Evolutionary conservation across 345 rosid genomes (phyloP).

Genomic region (Eucalyptus guilfoylei): DNA sequence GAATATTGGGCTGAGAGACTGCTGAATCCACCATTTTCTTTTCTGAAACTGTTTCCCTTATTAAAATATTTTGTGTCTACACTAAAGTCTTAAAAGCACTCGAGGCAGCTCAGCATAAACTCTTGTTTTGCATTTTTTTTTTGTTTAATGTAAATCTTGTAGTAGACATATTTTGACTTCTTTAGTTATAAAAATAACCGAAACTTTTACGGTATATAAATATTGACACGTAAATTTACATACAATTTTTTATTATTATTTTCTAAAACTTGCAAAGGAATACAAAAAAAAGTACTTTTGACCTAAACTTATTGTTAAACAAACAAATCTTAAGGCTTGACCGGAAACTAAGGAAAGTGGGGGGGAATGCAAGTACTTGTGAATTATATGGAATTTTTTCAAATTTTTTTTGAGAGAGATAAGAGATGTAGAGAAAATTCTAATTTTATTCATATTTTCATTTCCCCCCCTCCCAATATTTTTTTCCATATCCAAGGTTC

Average conservation of each 20-base stretch:
- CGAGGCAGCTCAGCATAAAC: background rate
- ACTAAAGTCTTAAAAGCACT: background rate
- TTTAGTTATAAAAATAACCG: background rate
- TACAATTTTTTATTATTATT: background rate
- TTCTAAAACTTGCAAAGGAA: background rate
- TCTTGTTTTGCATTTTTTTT: background rate
- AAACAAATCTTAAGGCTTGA: background rate
- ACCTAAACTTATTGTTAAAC: background rate
- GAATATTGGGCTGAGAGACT: constrained; percentile 58
- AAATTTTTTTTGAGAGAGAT: background rate
- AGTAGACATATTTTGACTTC: background rate
- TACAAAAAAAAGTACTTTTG: background rate
- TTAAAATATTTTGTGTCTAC: background rate
- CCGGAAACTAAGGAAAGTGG: background rate
- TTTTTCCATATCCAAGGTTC: background rate
- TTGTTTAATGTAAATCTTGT: background rate
- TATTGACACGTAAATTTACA: background rate
- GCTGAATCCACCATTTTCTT: constrained; percentile 18
- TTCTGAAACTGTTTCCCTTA: background rate
- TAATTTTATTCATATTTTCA: background rate
- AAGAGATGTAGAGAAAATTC: background rate
- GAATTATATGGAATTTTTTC: background rate
- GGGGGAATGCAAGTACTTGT: background rate
- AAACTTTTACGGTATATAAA: background rate
- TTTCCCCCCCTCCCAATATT: background rate